These are phyloP conservation scores for Isoetes engelmannii DNA, from an alignment of 83 land plant species.

Conservation along the genomic window DNA sequence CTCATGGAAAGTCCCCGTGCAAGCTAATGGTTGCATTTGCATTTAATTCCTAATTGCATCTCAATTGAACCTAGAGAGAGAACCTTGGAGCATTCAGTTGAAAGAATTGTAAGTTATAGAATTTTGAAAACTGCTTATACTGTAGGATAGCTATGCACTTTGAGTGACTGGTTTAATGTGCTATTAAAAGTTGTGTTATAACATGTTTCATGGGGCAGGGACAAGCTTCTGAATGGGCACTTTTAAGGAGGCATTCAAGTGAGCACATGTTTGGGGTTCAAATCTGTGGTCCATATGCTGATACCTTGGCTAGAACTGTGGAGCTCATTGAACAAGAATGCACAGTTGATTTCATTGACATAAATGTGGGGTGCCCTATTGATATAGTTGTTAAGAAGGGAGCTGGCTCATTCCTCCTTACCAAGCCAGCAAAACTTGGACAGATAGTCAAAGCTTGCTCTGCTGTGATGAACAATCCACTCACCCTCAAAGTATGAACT, in stretches of 20 bases:
- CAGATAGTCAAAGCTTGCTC: constrained; percentile 57
- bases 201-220: constrained; percentile 43
- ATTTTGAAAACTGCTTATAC: background rate
- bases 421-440: constrained; percentile 76
- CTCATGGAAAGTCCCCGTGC: background rate
- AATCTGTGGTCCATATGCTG: constrained; percentile 92
- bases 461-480: constrained; percentile 50
- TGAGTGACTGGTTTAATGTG: background rate
- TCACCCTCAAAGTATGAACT: constrained; percentile 73
- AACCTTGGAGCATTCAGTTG: background rate
- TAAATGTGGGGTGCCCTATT: constrained; percentile 97
- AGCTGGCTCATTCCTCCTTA: constrained; percentile 90
- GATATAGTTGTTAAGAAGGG: constrained; percentile 96
- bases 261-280: constrained; percentile 95
- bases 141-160: background rate
- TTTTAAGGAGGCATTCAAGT: constrained; percentile 71
- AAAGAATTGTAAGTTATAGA: background rate
- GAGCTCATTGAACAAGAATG: constrained; percentile 88
- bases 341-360: constrained; percentile 78
- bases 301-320: constrained; percentile 73
- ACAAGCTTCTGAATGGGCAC: constrained; percentile 99
- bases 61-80: background rate
- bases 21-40: background rate
- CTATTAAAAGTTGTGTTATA: background rate
- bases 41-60: background rate